These are phyloP conservation scores for Cystofilobasidium capitatum DNA, from an alignment of 768 basidiomycete genomes.

Conservation along the genomic window DNA sequence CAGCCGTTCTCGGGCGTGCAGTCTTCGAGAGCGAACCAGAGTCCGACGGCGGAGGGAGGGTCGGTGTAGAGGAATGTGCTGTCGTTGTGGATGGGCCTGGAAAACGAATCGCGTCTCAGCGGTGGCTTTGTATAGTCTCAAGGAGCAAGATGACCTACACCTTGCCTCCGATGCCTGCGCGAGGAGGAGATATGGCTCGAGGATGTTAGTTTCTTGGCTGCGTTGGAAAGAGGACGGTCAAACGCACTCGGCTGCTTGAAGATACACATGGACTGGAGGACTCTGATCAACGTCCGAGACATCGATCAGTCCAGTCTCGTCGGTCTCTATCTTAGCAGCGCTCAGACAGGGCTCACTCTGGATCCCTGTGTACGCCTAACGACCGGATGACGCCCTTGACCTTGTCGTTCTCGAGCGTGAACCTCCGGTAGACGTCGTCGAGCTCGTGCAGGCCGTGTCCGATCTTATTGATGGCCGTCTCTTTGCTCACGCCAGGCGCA, in stretches of 20 bases:
- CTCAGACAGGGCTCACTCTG: no score
- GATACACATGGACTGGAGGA: constrained; percentile 88
- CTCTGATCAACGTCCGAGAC: constrained; percentile 36
- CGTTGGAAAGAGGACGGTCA: no score
- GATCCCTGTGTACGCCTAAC: constrained; percentile 72
- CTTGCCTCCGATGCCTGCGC: neutral
- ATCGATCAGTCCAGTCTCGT: neutral
- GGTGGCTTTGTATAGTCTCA: constrained; percentile 34
- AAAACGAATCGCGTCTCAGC: no score
- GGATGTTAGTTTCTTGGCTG: neutral
- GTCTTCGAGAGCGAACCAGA: constrained; percentile 90
- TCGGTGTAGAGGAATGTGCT: constrained; percentile 73
- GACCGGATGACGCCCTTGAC: constrained; percentile 63
- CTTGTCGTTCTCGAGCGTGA: constrained; percentile 68
- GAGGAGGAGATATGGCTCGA: neutral
- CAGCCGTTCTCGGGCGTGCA: constrained; percentile 52
- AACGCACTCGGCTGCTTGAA: constrained; percentile 75
- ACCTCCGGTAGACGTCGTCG: constrained; percentile 67
- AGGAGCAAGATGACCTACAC: neutral
- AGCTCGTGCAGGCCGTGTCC: constrained; percentile 60
- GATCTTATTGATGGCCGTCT: constrained; percentile 84
- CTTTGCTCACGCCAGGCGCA: constrained; percentile 41
- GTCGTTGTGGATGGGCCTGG: constrained; percentile 84
- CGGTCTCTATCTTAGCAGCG: no score
- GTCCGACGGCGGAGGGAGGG: constrained; percentile 83